These are phyloP conservation scores for Collybia sp. DNA, from an alignment of 768 basidiomycete genomes.

Conservation along the genomic window DNA sequence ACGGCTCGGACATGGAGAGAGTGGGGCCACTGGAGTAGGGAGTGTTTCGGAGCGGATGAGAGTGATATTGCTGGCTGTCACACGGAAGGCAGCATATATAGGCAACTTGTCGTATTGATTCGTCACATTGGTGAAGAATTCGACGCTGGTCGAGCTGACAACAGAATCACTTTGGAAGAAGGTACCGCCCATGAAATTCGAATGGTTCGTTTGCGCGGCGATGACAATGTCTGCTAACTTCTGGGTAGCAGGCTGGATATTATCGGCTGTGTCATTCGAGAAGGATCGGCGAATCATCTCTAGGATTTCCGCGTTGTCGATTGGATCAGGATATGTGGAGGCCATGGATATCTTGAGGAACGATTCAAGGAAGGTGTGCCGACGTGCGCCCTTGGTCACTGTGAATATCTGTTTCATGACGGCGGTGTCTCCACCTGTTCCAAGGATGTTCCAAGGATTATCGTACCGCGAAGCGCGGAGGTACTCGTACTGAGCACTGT, in stretches of 20 bases:
- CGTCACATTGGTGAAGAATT: conserved; percentile 3
- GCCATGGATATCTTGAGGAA: conserved; percentile 6
- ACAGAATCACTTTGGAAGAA: conserved; percentile 4
- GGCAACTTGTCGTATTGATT: not conserved
- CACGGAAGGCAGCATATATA: conserved; percentile 2
- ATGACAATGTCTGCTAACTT: conserved; percentile 4
- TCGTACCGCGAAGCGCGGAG: conserved; percentile 2
- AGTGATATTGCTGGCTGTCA: conserved; percentile 4
- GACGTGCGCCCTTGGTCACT: conserved; percentile 7
- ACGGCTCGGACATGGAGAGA: too few relatives aligned
- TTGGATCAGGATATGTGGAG: not conserved
- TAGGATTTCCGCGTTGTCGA: conserved; percentile 4
- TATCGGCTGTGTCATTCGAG: conserved; percentile 3
- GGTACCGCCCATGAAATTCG: conserved; percentile 3
- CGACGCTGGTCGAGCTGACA: conserved; percentile 3
- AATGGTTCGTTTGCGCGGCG: conserved; percentile 4
- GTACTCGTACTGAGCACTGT: not conserved
- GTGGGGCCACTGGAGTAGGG: too few relatives aligned
- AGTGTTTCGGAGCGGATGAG: too few relatives aligned
- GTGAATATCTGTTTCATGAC: conserved; percentile 10
- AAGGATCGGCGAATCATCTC: conserved; percentile 6
- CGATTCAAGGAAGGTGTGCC: conserved; percentile 7
- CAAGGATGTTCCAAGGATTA: conserved; percentile 4
- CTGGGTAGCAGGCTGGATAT: conserved; percentile 4
- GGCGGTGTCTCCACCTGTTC: conserved; percentile 5